Evolutionary conservation across 495 filamentous ascomycete species (phyloP).

Genomic region (Hypoxylon crocopeplum): DNA sequence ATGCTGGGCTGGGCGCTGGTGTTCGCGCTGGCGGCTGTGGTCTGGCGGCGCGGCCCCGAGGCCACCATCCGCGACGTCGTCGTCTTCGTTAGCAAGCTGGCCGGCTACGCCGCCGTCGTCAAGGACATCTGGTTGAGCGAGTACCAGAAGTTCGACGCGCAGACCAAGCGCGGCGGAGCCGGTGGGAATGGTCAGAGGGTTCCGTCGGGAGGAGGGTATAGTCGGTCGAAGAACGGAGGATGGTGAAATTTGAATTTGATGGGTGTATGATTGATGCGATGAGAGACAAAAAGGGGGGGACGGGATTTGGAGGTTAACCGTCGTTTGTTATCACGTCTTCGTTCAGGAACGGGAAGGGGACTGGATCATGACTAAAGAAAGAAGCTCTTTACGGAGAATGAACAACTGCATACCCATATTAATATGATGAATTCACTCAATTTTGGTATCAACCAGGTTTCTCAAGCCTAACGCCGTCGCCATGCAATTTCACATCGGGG

Average conservation of each 20-base stretch:
- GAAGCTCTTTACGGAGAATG: slow-evolving; percentile 22
- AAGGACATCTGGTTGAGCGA: slow-evolving; percentile 63
- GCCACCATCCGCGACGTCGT: slow-evolving; percentile 62
- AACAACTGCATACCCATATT: slow-evolving; percentile 3
- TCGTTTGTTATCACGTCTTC: slow-evolving; percentile 8
- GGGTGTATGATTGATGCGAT: neutral
- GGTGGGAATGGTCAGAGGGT: slow-evolving; percentile 25
- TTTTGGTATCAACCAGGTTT: slow-evolving; percentile 29
- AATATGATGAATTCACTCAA: slow-evolving; percentile 7
- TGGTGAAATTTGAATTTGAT: slow-evolving; percentile 30
- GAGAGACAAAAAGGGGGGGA: neutral
- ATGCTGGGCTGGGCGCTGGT: slow-evolving; percentile 66
- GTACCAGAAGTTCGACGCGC: slow-evolving; percentile 55
- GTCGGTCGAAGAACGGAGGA: slow-evolving; percentile 36
- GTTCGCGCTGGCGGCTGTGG: slow-evolving; percentile 55
- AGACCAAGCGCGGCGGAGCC: slow-evolving; percentile 41
- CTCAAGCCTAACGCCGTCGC: slow-evolving; percentile 37
- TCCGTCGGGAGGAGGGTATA: slow-evolving; percentile 32
- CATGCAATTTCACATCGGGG: slow-evolving; percentile 30
- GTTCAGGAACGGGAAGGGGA: no score
- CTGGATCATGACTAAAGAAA: slow-evolving; percentile 14
- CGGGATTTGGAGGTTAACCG: no score
- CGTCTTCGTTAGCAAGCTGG: slow-evolving; percentile 35
- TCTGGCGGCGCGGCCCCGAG: slow-evolving; percentile 71
- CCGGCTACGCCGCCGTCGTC: slow-evolving; percentile 60